Base-by-base conservation (phyloP, 257 asterid species). In the Penstemon barbatus region DNA sequence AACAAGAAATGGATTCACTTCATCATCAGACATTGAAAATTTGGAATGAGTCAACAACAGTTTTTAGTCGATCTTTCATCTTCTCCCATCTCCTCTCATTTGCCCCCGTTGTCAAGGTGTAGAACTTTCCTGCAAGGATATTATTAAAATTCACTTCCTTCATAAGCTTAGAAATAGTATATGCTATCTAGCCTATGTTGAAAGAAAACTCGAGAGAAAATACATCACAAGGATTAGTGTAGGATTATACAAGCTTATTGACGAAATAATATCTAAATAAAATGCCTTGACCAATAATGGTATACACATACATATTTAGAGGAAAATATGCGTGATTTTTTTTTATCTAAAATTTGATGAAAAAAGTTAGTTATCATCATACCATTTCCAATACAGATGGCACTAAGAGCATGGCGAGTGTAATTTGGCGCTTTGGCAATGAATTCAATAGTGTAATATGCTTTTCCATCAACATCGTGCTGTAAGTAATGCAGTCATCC, bases 61-160 rank as follows among this genome's bases (percentile, higher is more conserved):
- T 84, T 56, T 84, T 83, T 71, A 93, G 85, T 51, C 92, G 78
- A 42, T 89, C 97, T 76, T 90, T 90, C 91, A 91, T 89, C 88
- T 93, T 88, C 60, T 68, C 92, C 99, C 97, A 93, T 75, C 96
- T 84, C 86, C 96, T 84, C 84, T 93, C 96, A 56, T 90, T 94
- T 15, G 97, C 86, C 5, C 96, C 96, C 7, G 96, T 91, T 57
- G 96, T 93, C 86, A 89, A 72, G 1, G 97, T 89, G 80, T 84
- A 94, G 78, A 93, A 89, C 74, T 82, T 88, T 64, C 97, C 97
- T 93, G 89, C 86, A 80, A 53, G 0, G 3, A 15, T 10, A 61
- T 43, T 1, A 25, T 25, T 25, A 0, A 25, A 25, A 25, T 2
- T 5, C 12, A 18, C 56, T 66, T 61, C 33, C 7, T 66, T 63